A percentile compares a stretch with the other conserved stretches of the same genome.
Evolutionary conservation across 768 basidiomycete genomes (phyloP).

Genomic region (Pulveroboletus sp.): DNA sequence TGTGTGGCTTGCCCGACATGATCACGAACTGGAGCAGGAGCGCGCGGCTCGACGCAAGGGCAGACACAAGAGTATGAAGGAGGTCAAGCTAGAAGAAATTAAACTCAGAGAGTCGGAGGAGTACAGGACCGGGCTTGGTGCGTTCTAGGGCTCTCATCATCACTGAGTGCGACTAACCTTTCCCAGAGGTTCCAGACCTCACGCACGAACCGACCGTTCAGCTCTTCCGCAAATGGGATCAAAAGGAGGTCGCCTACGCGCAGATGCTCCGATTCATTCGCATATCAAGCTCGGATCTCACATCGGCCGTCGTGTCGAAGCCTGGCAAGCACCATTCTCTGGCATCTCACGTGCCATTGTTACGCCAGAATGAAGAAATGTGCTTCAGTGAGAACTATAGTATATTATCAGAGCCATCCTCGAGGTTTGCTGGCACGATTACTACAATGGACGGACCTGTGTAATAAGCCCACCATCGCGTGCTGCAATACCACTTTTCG

Average conservation of each 20-base stretch:
- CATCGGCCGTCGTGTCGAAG: slow-evolving; percentile 47
- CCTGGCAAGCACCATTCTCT: slow-evolving; percentile 54
- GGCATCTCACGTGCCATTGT: slow-evolving; percentile 1
- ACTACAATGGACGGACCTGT: slow-evolving; percentile 34
- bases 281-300: slow-evolving; percentile 56
- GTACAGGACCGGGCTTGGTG: slow-evolving; percentile 81
- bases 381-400: slow-evolving; percentile 26
- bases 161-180: background rate
- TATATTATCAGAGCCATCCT: slow-evolving; percentile 28
- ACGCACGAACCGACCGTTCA: slow-evolving; percentile 67
- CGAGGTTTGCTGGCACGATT: slow-evolving; percentile 37
- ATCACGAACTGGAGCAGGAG: slow-evolving; percentile 62
- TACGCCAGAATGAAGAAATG: slow-evolving; percentile 24
- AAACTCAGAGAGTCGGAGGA: slow-evolving; percentile 63
- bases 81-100: slow-evolving; percentile 63
- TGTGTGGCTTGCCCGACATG: slow-evolving; percentile 71
- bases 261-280: slow-evolving; percentile 73
- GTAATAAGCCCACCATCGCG: too few relatives aligned
- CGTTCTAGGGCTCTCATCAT: too few relatives aligned
- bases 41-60: slow-evolving; percentile 62
- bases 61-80: slow-evolving; percentile 66
- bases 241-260: slow-evolving; percentile 66
- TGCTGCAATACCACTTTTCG: too few relatives aligned
- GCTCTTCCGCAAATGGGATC: slow-evolving; percentile 76
- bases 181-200: slow-evolving; percentile 72